phyloP scores from a whole-genome alignment of 2,329 filamentous ascomycete species.

The Rachicladosporium sp. region DNA sequence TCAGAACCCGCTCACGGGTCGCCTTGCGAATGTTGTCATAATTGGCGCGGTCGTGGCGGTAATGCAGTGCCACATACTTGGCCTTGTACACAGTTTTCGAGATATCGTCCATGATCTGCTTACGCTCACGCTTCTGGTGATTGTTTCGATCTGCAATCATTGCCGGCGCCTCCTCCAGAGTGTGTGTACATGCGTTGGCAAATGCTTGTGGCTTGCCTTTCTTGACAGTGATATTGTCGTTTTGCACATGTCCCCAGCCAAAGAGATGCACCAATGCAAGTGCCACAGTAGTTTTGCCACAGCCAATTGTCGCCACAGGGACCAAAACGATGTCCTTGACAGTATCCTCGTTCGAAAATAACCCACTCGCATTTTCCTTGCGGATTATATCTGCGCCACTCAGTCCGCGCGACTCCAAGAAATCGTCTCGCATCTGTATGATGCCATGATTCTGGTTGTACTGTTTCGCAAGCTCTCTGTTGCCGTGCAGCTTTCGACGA shows the following conservation, averaged over 20 bases:
- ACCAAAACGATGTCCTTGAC: slow-evolving; percentile 65
- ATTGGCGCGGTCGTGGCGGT: slow-evolving; percentile 58
- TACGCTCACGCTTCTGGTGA: slow-evolving; percentile 73
- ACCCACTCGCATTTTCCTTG: slow-evolving; percentile 49
- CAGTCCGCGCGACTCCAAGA: slow-evolving; percentile 68
- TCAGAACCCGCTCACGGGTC: slow-evolving; percentile 66
- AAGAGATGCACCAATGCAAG: slow-evolving; percentile 73
- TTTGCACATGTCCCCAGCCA: slow-evolving; percentile 85
- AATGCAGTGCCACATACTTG: slow-evolving; percentile 75
- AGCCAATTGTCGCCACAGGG: slow-evolving; percentile 85
- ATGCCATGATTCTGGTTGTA: slow-evolving; percentile 92
- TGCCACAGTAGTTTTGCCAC: slow-evolving; percentile 89
- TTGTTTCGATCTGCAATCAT: slow-evolving; percentile 94
- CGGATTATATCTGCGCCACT: slow-evolving; percentile 83
- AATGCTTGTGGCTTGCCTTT: slow-evolving; percentile 65
- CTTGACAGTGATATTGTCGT: slow-evolving; percentile 83
- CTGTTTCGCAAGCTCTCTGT: slow-evolving; percentile 53
- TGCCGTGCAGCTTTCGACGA: slow-evolving; percentile 54
- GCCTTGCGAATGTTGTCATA: slow-evolving; percentile 63
- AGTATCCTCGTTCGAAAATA: slow-evolving; percentile 42
- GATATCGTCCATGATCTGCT: slow-evolving; percentile 76
- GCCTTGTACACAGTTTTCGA: slow-evolving; percentile 47
- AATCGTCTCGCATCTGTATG: slow-evolving; percentile 79
- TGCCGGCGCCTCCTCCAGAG: slow-evolving; percentile 52
- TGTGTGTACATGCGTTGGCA: slow-evolving; percentile 53